Base-by-base conservation (phyloP, 441 rosid genomes). In the Arabidopsis lyrata region DNA sequence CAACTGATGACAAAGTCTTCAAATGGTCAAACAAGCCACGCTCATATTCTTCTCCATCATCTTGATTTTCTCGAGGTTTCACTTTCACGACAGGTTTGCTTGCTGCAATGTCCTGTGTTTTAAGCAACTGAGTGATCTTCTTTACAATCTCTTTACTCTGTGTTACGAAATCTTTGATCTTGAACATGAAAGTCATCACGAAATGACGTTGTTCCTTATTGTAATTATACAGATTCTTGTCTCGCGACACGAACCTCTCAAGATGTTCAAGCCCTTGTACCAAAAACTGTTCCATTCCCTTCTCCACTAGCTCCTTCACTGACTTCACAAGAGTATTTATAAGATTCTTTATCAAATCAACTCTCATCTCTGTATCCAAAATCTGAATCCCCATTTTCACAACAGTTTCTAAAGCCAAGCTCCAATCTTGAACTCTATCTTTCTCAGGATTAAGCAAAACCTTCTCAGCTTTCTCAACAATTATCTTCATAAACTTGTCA, bases 381-480 rank as follows among this genome's bases (percentile, higher is more conserved):
- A 55, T 4, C 60, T 35, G 60, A 74, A 59, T 20, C 54, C 73
- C 72, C 11, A 74, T 6, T 38, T 74, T 74, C 0, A 74, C 18
- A 31, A 38, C 16, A 31, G 56, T 59, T 66, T 66, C 14, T 39
- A 62, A 42, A 52, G 47, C 76, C 3, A 72, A 42, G 6, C 16
- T n/a, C 70, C 76, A 72, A 20, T 10, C 36, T 14, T 72, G 36
- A 42, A 44, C 67, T 27, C 22, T 14, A 63, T 6, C 11, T 6
- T 18, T 1, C 36, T 7, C 60, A 38, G 34, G 35, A 42, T 24
- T n/a, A 29, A 16, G 2, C 66, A 61, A 24, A 0, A 61, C 22
- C 22, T 14, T 24, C 58, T 45, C 4, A 10, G 69, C 69, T 31
- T 52, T 8, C 22, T 29, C 27, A 0, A 41, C 1, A 41, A 62